Conservation (phyloP, 768 basidiomycete species). For the Termitomyces sp. region DNA sequence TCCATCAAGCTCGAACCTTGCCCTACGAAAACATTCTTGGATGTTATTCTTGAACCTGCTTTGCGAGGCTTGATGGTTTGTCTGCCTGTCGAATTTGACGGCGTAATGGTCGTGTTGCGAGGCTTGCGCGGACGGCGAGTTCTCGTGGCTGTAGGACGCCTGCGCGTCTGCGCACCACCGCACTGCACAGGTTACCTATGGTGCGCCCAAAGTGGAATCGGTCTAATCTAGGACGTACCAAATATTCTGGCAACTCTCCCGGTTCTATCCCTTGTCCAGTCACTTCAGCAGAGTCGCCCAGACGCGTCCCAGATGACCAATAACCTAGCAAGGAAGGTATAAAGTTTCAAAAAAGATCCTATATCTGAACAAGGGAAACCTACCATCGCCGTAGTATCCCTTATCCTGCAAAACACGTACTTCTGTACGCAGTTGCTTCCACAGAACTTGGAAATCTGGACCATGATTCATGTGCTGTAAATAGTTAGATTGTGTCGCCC, state of each 20-base stretch:
- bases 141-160: conserved; percentile 49
- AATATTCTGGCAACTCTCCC: conserved; percentile 72
- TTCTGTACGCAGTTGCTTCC: conserved; percentile 62
- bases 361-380: not conserved
- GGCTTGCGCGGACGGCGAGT: conserved; percentile 33
- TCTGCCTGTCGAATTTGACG: conserved; percentile 55
- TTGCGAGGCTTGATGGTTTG: conserved; percentile 70
- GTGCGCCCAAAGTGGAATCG: not conserved
- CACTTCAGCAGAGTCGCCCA: conserved; percentile 55
- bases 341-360: no score
- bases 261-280: conserved; percentile 38
- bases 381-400: conserved; percentile 85
- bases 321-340: conserved; percentile 45
- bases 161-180: conserved; percentile 70
- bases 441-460: conserved; percentile 69
- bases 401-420: conserved; percentile 66
- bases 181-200: conserved; percentile 42
- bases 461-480: conserved; percentile 80
- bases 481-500: not conserved
- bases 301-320: conserved; percentile 76
- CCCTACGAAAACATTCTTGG: conserved; percentile 57
- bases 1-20: conserved; percentile 52
- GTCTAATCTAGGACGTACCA: conserved; percentile 42
- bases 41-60: conserved; percentile 64
- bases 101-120: conserved; percentile 32